Base-by-base conservation (phyloP, 371 early-diverging fungal genomes). In the Apophysomyces elegans region DNA sequence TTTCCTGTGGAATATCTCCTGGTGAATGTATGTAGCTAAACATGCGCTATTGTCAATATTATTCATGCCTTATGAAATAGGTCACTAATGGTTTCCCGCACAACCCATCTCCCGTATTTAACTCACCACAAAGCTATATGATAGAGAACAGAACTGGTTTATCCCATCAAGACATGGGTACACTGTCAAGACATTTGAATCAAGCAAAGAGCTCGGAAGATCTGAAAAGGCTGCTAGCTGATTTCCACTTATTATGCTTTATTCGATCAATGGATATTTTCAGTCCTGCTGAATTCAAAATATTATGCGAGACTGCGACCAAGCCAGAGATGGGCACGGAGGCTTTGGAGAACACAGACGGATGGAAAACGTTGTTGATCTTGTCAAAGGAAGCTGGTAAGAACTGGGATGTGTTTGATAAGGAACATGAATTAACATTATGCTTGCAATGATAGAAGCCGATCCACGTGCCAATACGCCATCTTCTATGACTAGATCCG, bases 1-100 rank as follows among this genome's bases (percentile, higher is more conserved):
- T 99, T 98, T 72, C 99, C 99, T 0, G 93, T 97, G 0, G 98
- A 99, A 64, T 98, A 99, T 70, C 86, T 98, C 26, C 76, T 99
- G 50, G 94, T 97, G 36, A 97, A 95, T 68, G 94, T 98, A 88
- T 71, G 87, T 16, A 32, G 35, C 32, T 26, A 11, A n/a, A 11
- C 58, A 58, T 21, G 32, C 41, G 18, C 16, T 62, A 26, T 41
- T 12, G 32, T 18, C 36, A 37, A 36, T 61, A 60, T 62, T 44
- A 18, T 56, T 56, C 45, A n/a, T 46, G 37, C 16, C 12, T 6
- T 50, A 32, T 58, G 36, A 54, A 63, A 11, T 74, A 95, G 94
- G 86, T 90, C n/a, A 95, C 98, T 1, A 90, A 96, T 63, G 98
- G 99, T 9, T 97, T 95, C 79, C 99, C 99, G 11, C 85, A 88